These are phyloP conservation scores for Saccharomycopsis babjevae DNA, from an alignment of 805 yeast species.

Conservation along the genomic window DNA sequence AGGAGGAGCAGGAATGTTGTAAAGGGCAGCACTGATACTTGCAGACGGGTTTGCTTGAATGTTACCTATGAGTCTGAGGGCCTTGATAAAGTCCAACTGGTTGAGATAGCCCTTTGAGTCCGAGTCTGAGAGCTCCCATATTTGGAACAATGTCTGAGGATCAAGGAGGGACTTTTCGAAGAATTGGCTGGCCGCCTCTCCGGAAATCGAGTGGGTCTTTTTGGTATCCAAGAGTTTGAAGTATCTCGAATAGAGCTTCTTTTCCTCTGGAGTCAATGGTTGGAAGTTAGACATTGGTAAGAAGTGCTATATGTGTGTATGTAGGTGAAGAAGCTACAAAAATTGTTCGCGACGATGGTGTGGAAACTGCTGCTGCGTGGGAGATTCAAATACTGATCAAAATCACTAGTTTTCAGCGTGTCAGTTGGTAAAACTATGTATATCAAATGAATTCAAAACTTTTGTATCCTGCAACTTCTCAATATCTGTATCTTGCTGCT, in stretches of 20 bases:
- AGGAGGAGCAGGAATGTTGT: constrained; percentile 56
- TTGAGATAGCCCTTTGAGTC: constrained; percentile 77
- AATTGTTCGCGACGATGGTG: not conserved
- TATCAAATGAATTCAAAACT: too few species aligned
- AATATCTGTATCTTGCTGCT: too few species aligned
- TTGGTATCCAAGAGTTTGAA: constrained; percentile 76
- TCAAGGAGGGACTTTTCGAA: constrained; percentile 81
- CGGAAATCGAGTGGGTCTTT: constrained; percentile 72
- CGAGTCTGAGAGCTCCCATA: constrained; percentile 93
- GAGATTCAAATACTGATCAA: too few species aligned
- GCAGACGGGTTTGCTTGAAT: constrained; percentile 65
- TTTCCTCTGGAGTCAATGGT: constrained; percentile 61
- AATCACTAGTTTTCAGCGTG: too few species aligned
- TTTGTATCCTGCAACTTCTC: too few species aligned
- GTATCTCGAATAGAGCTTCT: constrained; percentile 57
- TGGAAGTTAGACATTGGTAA: constrained; percentile 18
- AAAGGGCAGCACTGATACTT: constrained; percentile 39
- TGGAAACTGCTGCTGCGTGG: too few species aligned
- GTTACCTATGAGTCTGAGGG: constrained; percentile 83
- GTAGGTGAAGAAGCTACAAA: not conserved
- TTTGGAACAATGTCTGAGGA: constrained; percentile 69
- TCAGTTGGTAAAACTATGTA: too few species aligned
- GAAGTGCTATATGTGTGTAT: too few species aligned
- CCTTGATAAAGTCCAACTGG: constrained; percentile 70
- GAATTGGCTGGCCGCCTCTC: constrained; percentile 72